Percentiles rank a stretch among this genome's conserved stretches.
phyloP scores from a whole-genome alignment of 1,284 basidiomycete genomes.

The Cutaneotrichosporon dermatis region DNA sequence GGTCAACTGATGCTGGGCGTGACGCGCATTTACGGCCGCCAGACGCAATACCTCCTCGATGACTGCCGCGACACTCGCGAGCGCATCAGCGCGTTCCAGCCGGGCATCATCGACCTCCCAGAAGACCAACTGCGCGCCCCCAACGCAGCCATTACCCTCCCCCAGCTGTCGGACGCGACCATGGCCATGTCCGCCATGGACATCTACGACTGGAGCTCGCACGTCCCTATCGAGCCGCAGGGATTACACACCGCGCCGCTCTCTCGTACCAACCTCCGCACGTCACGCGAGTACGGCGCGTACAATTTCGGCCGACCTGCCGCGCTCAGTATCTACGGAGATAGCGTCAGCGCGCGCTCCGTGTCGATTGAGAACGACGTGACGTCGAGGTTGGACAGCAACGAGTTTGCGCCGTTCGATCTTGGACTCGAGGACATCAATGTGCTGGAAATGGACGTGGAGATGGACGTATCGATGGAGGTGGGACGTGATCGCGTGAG shows the following conservation, averaged over 20 bases:
- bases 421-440: constrained; percentile 18
- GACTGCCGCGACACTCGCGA: constrained; percentile 95
- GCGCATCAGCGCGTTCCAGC: constrained; percentile 92
- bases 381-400: constrained; percentile 66
- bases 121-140: constrained; percentile 85
- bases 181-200: constrained; percentile 21
- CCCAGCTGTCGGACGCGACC: constrained; percentile 12
- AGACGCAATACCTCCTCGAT: constrained; percentile 94
- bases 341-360: constrained; percentile 24
- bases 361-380: constrained; percentile 24
- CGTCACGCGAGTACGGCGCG: constrained; percentile 38
- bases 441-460: too few species aligned
- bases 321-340: constrained; percentile 50
- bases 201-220: constrained; percentile 38
- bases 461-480: too few species aligned
- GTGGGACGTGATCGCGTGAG: too few species aligned
- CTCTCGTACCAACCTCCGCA: constrained; percentile 23
- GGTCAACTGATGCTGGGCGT: constrained; percentile 94
- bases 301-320: constrained; percentile 42
- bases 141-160: constrained; percentile 58
- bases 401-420: constrained; percentile 58
- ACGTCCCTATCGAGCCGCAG: constrained; percentile 5
- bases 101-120: constrained; percentile 88
- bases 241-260: constrained; percentile 20
- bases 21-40: constrained; percentile 93